Evolutionary conservation across 305 asterid genomes (phyloP).

Genomic region (Fraxinus ornus): DNA sequence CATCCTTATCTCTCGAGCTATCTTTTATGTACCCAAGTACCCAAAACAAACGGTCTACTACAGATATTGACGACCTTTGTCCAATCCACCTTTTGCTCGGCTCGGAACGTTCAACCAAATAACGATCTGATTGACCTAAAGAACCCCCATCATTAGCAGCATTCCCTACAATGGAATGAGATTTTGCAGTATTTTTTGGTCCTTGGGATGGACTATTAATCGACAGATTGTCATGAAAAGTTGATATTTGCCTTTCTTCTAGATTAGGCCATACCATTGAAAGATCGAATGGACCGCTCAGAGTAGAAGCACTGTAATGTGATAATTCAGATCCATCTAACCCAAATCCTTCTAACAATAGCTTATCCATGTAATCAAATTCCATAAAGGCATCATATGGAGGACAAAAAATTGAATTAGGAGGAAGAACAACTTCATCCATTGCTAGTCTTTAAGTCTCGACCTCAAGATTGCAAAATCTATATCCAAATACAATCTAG

Average conservation of each 20-base stretch:
- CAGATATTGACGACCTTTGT: constrained; percentile 51
- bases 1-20: constrained; percentile 46
- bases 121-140: constrained; percentile 28
- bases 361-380: constrained; percentile 79
- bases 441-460: constrained; percentile 25
- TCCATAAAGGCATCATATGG: constrained; percentile 64
- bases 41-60: constrained; percentile 60
- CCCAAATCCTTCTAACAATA: constrained; percentile 73
- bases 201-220: constrained; percentile 40
- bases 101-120: constrained; percentile 35
- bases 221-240: constrained; percentile 54
- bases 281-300: constrained; percentile 58
- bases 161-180: constrained; percentile 35
- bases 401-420: constrained; percentile 31
- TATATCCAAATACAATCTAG: constrained; percentile 13
- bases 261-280: constrained; percentile 49
- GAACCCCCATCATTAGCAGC: constrained; percentile 24
- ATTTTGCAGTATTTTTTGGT: constrained; percentile 25
- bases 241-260: constrained; percentile 57
- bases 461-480: neutral
- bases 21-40: constrained; percentile 61
- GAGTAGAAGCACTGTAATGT: constrained; percentile 40
- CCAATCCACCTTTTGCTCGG: constrained; percentile 57
- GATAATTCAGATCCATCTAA: constrained; percentile 69
- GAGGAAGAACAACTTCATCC: constrained; percentile 62